Evolutionary conservation across 768 basidiomycete genomes (phyloP), one percentile per base, ranked within the genome.

Genomic region (Podaxis sp.): DNA sequence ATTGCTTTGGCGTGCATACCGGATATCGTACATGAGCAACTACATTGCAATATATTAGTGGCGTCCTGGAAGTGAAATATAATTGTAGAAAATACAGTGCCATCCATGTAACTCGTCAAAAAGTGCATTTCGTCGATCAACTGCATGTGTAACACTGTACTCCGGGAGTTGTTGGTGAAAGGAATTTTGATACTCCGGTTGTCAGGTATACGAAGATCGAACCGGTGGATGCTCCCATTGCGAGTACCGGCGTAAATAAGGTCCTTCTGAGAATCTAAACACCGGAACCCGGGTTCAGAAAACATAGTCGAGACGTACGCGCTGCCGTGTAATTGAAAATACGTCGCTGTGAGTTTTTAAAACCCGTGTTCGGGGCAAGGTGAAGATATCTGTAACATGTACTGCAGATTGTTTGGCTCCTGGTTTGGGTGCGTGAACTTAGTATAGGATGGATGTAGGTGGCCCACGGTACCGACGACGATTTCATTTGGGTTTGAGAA

Each of bases 11-110:
- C 10, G 63, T 63, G 36, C 64, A 63, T 82, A 88, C 7, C 90
- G 84, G 54, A 88, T 70, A 71, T 91, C 89, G 62, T 81, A 87
- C 2, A 79, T 73, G 50, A 82, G 78, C 16, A 90, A 73, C 89
- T 89, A 57, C 40, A 32, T 50, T 40, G 44, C 38, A 36, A 58
- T 50, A 48, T 44, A 52, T 40, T 38, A 37, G 42, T 13, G 38
- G 28, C 28, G 5, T 36, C 23, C 21, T 40, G 40, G 50, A 44
- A 58, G 61, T 4, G 13, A 10, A 21, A 44, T 25, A 37, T 35
- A 16, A 51, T 55, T 38, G 44, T 23, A 48, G 54, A 36, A 52
- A 5, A 50, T 59, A 88, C 90, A 27, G 80, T 71, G 25, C 89
- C 89, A 58, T 85, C 75, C 60, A 89, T 77, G 21, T 83, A 81